Base-by-base conservation (phyloP, 768 basidiomycete species). In the Naematelia aurantialba region DNA sequence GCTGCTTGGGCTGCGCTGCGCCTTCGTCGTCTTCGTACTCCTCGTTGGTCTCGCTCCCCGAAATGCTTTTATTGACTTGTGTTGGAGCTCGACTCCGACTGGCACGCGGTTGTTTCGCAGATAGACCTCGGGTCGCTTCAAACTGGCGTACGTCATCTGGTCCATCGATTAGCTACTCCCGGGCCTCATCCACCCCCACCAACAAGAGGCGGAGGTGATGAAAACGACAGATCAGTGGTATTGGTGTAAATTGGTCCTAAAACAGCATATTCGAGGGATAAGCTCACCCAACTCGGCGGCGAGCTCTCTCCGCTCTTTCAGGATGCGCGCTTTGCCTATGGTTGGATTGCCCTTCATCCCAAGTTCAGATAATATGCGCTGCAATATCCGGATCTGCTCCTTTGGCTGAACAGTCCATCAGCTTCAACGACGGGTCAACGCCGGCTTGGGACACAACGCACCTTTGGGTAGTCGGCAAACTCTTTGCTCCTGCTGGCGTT, bases 301-400 rank as follows among this genome's bases (percentile, higher is more conserved):
- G 4, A 90, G 73, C 72, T 92, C 92, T 46, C 89, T 80, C 69
- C 83, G 83, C 73, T 80, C 83, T 60, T 82, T 87, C 66, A 93
- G 87, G 2, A 80, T 78, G 66, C 84, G 88, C 3, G 91, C 91
- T 77, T 92, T 87, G 54, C 89, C 89, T 68, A 89, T 67, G 60
- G 84, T 91, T 69, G 85, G 79, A 22, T 86, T 82, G 0, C 88
- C 88, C 0, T 80, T 83, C 89, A 92, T 93, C 0, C 90, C 90
- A 27, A 91, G 58, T 26, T 31, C 62, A 2, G 49, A 27, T 14
- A 76, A 50, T 1, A 73, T 49, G 5, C 48, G 12, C 21, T 65
- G 47, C 2, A 76, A 46, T 45, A 61, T 56, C 13, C 45, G 13
- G 14, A 67, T 66, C 54, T 75, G 74, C 10, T 69, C 45, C 34